These are phyloP conservation scores for Mycosphaerella sp. DNA, from an alignment of 2,329 filamentous ascomycete genomes.

Conservation along the genomic window DNA sequence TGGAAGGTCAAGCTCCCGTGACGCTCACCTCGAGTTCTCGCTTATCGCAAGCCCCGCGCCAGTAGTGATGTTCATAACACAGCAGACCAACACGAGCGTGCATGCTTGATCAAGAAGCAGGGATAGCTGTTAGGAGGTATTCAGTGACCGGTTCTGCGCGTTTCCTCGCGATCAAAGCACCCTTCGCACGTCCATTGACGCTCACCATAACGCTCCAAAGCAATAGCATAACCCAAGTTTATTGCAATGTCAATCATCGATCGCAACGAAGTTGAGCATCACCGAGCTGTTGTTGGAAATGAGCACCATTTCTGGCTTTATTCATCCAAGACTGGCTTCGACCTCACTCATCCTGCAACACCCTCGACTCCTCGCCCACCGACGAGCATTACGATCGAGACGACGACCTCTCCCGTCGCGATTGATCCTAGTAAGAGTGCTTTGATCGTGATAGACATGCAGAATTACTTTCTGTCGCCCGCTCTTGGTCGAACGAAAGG, in stretches of 20 bases:
- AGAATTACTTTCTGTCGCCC: conserved; percentile 33
- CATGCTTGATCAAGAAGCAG: no score
- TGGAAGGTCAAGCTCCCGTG: background rate
- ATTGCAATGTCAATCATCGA: background rate
- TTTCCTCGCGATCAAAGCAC: background rate
- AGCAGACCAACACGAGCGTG: no score
- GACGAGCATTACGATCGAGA: conserved; percentile 24
- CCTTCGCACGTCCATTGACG: background rate
- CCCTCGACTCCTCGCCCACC: conserved; percentile 26
- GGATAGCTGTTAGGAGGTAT: no score
- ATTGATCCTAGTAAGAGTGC: conserved; percentile 33
- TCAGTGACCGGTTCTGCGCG: no score
- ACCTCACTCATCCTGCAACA: conserved; percentile 41
- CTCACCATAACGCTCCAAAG: background rate
- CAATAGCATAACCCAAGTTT: background rate
- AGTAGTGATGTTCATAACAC: no score
- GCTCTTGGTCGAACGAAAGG: conserved; percentile 33
- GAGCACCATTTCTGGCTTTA: conserved; percentile 43
- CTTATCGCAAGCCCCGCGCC: background rate
- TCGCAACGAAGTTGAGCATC: conserved; percentile 5
- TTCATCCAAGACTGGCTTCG: conserved; percentile 39
- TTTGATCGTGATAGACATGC: conserved; percentile 34
- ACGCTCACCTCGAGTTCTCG: background rate
- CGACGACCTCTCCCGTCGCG: conserved; percentile 28
- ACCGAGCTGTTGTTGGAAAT: conserved; percentile 37